phyloP scores from a whole-genome alignment of 495 filamentous ascomycete species.

The Friedmanniomyces endolithicus region DNA sequence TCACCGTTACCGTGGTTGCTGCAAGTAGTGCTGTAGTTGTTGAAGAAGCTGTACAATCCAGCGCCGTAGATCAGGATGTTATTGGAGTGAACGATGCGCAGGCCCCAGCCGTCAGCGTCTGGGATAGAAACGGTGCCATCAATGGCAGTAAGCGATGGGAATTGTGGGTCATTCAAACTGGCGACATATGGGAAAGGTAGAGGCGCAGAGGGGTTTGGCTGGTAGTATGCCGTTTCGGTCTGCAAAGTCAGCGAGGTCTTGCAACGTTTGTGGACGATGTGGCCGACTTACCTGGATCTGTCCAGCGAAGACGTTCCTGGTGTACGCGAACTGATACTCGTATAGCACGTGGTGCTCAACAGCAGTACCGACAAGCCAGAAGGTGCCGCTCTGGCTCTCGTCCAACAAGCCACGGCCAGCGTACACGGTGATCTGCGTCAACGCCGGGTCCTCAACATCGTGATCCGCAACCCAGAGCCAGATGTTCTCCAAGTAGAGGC shows the following conservation, averaged over 20 bases:
- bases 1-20: constrained; percentile 36
- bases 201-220: constrained; percentile 50
- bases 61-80: constrained; percentile 44
- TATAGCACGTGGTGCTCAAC: constrained; percentile 29
- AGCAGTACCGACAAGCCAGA: constrained; percentile 42
- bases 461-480: constrained; percentile 68
- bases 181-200: constrained; percentile 41
- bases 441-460: constrained; percentile 23
- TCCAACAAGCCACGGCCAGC: constrained; percentile 53
- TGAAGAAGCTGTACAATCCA: constrained; percentile 22
- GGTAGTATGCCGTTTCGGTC: constrained; percentile 39
- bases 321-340: constrained; percentile 27
- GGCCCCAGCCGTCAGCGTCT: constrained; percentile 44
- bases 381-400: constrained; percentile 37
- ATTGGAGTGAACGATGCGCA: constrained; percentile 48
- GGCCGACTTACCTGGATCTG: too few species aligned
- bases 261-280: too few species aligned
- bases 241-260: too few species aligned
- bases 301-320: constrained; percentile 26
- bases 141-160: constrained; percentile 16
- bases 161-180: constrained; percentile 30
- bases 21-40: constrained; percentile 31
- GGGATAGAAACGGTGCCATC: constrained; percentile 45
- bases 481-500: constrained; percentile 54
- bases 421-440: constrained; percentile 56